Evolutionary conservation across 192 early-diverging fungal genomes (phyloP), one percentile per base, ranked within the genome.

Genomic region (Thoreauomyces humboldtii): DNA sequence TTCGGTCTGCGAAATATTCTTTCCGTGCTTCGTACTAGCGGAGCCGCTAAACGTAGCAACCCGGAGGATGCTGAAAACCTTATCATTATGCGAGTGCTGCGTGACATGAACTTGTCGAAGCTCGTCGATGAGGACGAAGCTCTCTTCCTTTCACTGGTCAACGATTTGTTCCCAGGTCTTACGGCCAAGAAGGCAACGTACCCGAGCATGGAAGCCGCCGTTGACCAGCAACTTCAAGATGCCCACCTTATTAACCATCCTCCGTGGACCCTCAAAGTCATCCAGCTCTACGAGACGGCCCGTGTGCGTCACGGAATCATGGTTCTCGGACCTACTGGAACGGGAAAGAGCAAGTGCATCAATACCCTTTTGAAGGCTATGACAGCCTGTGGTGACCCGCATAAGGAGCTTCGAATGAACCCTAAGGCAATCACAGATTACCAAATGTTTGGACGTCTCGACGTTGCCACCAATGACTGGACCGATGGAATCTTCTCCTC

Each of bases 41-140:
- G 84, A 53, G 82, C 84, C 3, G 84, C 80, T 11, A 86, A 86
- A 61, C 73, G 84, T 65, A 77, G 76, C 42, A 86, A 67, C 42
- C 84, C 84, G 0, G 84, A 81, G 37, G 84, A 86, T 59, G 55
- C 59, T 63, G 84, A 86, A 69, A 85, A 78, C 55, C 33, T 85
- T 46, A 86, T 86, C 58, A 81, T 86, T 37, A 86, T 86, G 84
- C 61, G 84, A 50, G 82, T 86, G 6, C 63, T 86, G 51, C 70
- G 84, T 65, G 84, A 86, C 64, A 86, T 86, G 84, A 86, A 86
- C 53, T 51, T 86, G 38, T 86, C 84, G 19, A 86, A 86, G 62
- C 71, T 86, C n/a, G 84, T 86, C 0, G 84, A 86, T 54, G 83
- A 86, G 64, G 84, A 86, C 51, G 82, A 86, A 65, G 76, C 78